These are phyloP conservation scores for Pisolithus orientalis DNA, from an alignment of 768 basidiomycete genomes.

Conservation along the genomic window DNA sequence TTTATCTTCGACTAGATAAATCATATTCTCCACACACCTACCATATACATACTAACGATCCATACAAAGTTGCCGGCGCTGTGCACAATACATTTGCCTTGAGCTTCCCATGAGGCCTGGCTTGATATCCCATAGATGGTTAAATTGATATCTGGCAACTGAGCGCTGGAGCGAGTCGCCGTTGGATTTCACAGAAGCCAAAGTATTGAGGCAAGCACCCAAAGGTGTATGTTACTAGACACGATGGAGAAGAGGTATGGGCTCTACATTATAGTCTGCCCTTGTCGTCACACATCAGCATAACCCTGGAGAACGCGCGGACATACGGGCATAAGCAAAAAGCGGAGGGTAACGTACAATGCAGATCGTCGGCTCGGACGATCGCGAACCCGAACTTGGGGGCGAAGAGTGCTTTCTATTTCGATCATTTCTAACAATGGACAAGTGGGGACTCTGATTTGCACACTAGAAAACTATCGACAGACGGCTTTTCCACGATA, in stretches of 20 bases:
- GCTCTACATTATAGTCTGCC: neutral
- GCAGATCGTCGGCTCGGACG: conserved; percentile 1
- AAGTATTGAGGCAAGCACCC: neutral
- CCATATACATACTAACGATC: conserved; percentile 3
- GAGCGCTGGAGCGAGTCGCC: conserved; percentile 2
- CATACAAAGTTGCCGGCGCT: neutral
- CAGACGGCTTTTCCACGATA: neutral
- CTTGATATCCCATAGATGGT: conserved; percentile 14
- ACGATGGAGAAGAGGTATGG: neutral
- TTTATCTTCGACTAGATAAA: conserved; percentile 2
- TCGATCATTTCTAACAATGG: neutral
- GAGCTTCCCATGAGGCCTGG: conserved; percentile 24
- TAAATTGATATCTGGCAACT: conserved; percentile 11
- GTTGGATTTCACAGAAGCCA: neutral
- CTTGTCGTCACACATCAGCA: neutral
- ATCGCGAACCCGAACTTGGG: neutral
- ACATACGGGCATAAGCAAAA: neutral
- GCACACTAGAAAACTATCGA: neutral
- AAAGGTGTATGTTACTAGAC: neutral
- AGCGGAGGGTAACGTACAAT: neutral
- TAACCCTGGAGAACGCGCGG: neutral
- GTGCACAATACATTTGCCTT: conserved; percentile 10
- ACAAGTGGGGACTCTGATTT: neutral
- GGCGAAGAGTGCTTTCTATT: neutral
- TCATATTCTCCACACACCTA: neutral